These are phyloP conservation scores for Begonia peltatifolia DNA, from an alignment of 306 rosid species.

Conservation along the genomic window DNA sequence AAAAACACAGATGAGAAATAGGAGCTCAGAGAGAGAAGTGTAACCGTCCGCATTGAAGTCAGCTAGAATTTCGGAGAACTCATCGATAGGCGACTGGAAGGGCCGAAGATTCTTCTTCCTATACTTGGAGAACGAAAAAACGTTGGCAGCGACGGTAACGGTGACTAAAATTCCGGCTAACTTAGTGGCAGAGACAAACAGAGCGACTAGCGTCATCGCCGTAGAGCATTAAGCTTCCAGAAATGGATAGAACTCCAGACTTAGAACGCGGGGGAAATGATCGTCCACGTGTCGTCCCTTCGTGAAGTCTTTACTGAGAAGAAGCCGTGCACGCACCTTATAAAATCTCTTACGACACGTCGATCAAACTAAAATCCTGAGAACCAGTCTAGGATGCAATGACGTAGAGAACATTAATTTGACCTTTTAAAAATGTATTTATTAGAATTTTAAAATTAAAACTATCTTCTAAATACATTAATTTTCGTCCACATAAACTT, in stretches of 20 bases:
- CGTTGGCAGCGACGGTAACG: conserved; percentile 65
- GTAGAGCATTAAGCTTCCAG: background rate
- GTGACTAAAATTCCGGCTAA: conserved; percentile 53
- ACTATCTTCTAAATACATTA: no score
- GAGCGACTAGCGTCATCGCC: conserved; percentile 36
- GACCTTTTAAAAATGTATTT: no score
- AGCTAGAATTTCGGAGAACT: conserved; percentile 56
- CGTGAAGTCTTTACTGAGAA: no score
- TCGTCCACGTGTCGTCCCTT: no score
- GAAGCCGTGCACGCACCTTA: no score
- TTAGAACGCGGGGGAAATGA: no score
- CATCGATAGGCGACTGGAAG: conserved; percentile 65
- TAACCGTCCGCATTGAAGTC: conserved; percentile 43
- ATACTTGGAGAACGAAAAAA: conserved; percentile 47
- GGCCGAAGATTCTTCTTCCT: conserved; percentile 48
- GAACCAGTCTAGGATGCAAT: no score
- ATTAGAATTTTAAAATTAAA: no score
- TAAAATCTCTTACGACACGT: no score
- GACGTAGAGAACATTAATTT: no score
- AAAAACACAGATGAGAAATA: background rate
- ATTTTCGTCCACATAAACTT: no score
- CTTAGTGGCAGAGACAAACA: conserved; percentile 64
- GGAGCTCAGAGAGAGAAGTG: background rate
- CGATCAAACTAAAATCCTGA: no score
- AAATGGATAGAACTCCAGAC: background rate